Base-by-base conservation (phyloP, 352 stramenopile genomes). In the Phytophthora brassicae region DNA sequence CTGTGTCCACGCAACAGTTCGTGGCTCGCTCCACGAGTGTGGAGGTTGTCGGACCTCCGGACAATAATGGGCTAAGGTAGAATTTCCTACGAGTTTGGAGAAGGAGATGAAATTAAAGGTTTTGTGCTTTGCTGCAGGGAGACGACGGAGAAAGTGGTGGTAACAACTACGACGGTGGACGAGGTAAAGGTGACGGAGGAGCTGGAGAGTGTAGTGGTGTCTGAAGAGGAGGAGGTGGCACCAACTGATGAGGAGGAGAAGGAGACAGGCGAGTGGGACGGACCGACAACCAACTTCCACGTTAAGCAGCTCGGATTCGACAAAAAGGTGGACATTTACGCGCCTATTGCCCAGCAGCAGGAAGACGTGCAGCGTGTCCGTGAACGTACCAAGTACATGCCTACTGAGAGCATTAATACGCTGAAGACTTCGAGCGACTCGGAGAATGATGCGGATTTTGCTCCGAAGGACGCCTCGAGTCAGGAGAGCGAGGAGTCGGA, bases 311-410 rank as follows among this genome's bases (percentile, higher is more conserved):
- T 93, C n/a, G 81, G 84, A 16, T 65, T 91, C 26, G 67, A 86
- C 42, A 71, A 91, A 36, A 88, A 89, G 66, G 77, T 93, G 56
- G 84, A 93, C 59, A 93, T 93, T 36, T 93, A 93, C 46, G 80
- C 80, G 4, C 79, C 84, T 1, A 41, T 87, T 16, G 67, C 80
- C 6, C 77, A 86, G 45, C 81, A 93, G 66, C 65, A 91, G 64
- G 46, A 78, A 23, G 79, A 90, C 55, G 71, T 92, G 22, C 79
- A 81, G 12, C 79, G 77, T 17, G 64, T 85, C 28, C 78, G 83
- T 17, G 78, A 88, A 26, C 79, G 83, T 19, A 60, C 74, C 20
- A 78, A 76, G 55, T 86, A 84, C 57, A 70, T 80, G 66, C 68
- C 77, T 6, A 63, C 59, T 19, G 59, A 66, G 42, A 73, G 67